A percentile compares a stretch with the other conserved stretches of the same genome.
These are phyloP conservation scores for Lentinula sp. DNA, from an alignment of 768 basidiomycete species.

Conservation along the genomic window DNA sequence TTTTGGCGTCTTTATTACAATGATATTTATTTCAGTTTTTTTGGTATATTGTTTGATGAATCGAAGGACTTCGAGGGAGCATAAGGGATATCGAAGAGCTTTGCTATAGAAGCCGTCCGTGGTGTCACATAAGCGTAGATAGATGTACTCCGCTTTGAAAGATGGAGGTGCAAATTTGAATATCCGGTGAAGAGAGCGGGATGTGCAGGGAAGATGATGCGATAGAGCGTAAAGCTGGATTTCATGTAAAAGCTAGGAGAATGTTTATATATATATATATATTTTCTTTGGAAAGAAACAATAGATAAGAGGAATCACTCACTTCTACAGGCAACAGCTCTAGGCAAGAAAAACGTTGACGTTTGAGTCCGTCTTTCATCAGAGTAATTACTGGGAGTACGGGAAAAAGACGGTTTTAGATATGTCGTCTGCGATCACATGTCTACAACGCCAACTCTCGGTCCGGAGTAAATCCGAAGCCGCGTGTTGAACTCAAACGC, in stretches of 20 bases:
- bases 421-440: not conserved
- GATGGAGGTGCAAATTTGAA: conserved; percentile 51
- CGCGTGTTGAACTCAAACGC: not conserved
- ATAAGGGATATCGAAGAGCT: conserved; percentile 56
- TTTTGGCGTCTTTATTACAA: conserved; percentile 46
- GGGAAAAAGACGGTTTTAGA: not conserved
- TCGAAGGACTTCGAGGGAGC: conserved; percentile 47
- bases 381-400: no score
- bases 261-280: not conserved
- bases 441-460: not conserved
- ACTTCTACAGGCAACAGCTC: conserved; percentile 3
- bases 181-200: conserved; percentile 42
- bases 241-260: conserved; percentile 67
- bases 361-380: not conserved
- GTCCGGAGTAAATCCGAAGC: not conserved
- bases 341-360: not conserved
- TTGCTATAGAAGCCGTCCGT: conserved; percentile 31
- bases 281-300: not conserved
- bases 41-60: conserved; percentile 31
- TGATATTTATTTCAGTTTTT: conserved; percentile 16
- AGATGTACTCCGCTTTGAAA: conserved; percentile 66
- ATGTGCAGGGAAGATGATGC: conserved; percentile 53
- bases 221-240: conserved; percentile 71
- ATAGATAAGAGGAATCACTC: not conserved
- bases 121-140: conserved; percentile 17